A percentile compares a stretch with the other conserved stretches of the same genome.
phyloP scores from a whole-genome alignment of 1,284 basidiomycete genomes.

The Puccinia polysora region DNA sequence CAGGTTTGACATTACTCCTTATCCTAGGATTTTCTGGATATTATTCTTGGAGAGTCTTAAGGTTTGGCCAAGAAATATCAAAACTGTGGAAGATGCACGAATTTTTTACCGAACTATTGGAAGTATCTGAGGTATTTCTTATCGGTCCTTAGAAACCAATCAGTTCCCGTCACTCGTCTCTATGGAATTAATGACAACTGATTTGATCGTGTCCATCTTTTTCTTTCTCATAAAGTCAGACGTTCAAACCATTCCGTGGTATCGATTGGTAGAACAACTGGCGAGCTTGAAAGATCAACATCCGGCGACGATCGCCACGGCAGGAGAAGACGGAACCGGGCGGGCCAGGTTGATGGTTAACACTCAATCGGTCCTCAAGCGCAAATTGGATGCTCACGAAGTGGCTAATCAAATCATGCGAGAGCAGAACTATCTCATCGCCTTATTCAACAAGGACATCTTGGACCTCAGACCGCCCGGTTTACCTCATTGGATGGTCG shows the following conservation, averaged over 20 bases:
- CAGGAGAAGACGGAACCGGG: constrained; percentile 52
- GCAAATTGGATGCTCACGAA: constrained; percentile 84
- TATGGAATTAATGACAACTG: not conserved
- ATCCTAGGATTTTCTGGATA: constrained; percentile 73
- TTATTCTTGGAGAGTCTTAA: constrained; percentile 62
- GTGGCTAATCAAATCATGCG: constrained; percentile 93
- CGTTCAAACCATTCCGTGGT: constrained; percentile 95
- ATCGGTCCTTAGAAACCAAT: not conserved
- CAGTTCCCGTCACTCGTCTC: not conserved
- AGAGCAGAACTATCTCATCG: constrained; percentile 96
- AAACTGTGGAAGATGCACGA: constrained; percentile 85
- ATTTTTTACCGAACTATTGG: constrained; percentile 65
- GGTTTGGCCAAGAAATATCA: constrained; percentile 59
- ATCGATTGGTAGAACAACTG: constrained; percentile 84
- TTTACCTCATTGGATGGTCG: constrained; percentile 59
- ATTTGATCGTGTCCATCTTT: not conserved
- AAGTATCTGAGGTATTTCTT: constrained; percentile 59
- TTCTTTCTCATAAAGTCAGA: constrained; percentile 63
- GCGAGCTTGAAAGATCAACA: constrained; percentile 47
- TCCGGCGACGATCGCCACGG: constrained; percentile 45
- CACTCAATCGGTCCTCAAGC: constrained; percentile 49
- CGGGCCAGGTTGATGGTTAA: constrained; percentile 52
- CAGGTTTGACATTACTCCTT: constrained; percentile 71
- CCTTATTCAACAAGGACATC: constrained; percentile 92
- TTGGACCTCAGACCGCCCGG: constrained; percentile 78